These are phyloP conservation scores for Lepidium campestre DNA, from an alignment of 441 rosid species.

Conservation along the genomic window DNA sequence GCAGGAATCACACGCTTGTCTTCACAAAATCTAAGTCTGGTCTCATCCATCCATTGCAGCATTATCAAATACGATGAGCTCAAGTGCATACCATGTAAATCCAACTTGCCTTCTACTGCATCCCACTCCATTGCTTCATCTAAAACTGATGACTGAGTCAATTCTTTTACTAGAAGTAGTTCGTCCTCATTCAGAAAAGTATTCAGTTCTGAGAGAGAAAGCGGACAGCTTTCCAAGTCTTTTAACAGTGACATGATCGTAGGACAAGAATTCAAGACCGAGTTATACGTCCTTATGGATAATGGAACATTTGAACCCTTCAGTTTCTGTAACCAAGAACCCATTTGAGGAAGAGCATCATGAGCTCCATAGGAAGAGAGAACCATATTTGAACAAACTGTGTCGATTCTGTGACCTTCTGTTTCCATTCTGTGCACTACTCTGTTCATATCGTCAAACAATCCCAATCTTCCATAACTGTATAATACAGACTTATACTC, in stretches of 20 bases:
- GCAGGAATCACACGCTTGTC: constrained; percentile 37
- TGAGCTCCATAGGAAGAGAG: constrained; percentile 74
- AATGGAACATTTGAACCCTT: constrained; percentile 42
- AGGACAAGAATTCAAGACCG: constrained; percentile 69
- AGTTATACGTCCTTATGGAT: constrained; percentile 64
- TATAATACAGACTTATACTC: constrained; percentile 50
- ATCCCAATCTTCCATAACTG: constrained; percentile 66
- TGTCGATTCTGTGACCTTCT: constrained; percentile 48
- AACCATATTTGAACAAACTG: constrained; percentile 69
- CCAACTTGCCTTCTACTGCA: constrained; percentile 53
- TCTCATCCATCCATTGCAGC: constrained; percentile 70
- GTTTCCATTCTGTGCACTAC: constrained; percentile 38
- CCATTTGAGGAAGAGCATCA: constrained; percentile 48
- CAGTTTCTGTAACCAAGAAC: constrained; percentile 55
- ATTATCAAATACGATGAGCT: constrained; percentile 63
- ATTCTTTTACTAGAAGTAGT: constrained; percentile 38
- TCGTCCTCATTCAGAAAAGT: constrained; percentile 42
- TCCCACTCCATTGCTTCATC: constrained; percentile 51
- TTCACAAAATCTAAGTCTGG: constrained; percentile 35
- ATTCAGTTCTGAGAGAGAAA: constrained; percentile 41
- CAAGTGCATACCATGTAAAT: constrained; percentile 81
- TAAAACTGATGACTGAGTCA: constrained; percentile 50
- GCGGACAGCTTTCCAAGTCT: constrained; percentile 31
- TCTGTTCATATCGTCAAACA: constrained; percentile 61
- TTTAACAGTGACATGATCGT: constrained; percentile 31